Evolutionary conservation across 352 stramenopile genomes (phyloP).

Genomic region (Globisporangium iwayamae): DNA sequence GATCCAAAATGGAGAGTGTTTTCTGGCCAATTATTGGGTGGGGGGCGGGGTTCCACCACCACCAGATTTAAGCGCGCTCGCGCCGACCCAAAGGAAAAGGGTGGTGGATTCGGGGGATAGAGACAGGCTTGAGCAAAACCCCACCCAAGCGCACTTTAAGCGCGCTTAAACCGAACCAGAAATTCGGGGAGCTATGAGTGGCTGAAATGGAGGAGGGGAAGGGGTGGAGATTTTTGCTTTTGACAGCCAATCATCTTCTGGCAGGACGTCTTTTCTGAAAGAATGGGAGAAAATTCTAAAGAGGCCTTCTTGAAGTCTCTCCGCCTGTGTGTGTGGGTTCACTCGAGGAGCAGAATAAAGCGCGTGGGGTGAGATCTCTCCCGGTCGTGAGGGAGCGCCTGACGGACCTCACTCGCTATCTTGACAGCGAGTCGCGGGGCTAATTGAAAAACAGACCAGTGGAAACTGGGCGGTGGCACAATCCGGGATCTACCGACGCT

Average conservation of each 20-base stretch:
- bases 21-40: slow-evolving; percentile 27
- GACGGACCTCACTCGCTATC: too few relatives aligned
- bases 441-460: too few relatives aligned
- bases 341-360: too few relatives aligned
- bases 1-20: slow-evolving; percentile 39
- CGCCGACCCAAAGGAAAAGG: background rate
- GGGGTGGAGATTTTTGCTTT: background rate
- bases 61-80: slow-evolving; percentile 18
- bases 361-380: too few relatives aligned
- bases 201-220: background rate
- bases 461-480: slow-evolving; percentile 6
- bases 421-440: too few relatives aligned
- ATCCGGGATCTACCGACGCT: background rate
- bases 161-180: slow-evolving; percentile 1
- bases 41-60: slow-evolving; percentile 5
- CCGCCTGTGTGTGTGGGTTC: background rate
- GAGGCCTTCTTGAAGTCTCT: background rate
- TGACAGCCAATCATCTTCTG: background rate
- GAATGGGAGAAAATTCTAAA: background rate
- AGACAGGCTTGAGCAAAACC: background rate
- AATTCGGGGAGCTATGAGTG: background rate
- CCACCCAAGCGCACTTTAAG: slow-evolving; percentile 1
- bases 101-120: slow-evolving; percentile 2
- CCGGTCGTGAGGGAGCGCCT: background rate
- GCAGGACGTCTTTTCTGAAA: background rate